Percentiles rank a stretch among this genome's conserved stretches.
phyloP scores from a whole-genome alignment of 208 protist species.

The Leishmania martiniquensis region DNA sequence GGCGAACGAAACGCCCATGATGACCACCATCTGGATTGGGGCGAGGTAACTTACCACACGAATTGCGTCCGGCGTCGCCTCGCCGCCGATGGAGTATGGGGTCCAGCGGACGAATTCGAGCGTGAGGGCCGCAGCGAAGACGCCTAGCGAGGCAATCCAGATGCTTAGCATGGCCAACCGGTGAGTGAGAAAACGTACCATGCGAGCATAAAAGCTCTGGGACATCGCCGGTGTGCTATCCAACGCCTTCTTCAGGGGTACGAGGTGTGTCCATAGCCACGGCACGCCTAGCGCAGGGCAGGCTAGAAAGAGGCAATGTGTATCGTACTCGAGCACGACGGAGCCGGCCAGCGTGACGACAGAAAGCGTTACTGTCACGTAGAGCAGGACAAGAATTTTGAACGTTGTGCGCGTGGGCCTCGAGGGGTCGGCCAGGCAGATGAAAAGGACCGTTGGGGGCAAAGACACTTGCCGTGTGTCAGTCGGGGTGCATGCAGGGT shows the following conservation, averaged over 20 bases:
- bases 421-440: neutral
- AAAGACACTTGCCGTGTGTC: too few relatives aligned
- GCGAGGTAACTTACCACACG: slow-evolving; percentile 31
- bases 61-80: slow-evolving; percentile 4
- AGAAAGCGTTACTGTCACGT: slow-evolving; percentile 27
- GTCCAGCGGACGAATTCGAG: slow-evolving; percentile 25
- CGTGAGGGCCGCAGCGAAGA: slow-evolving; percentile 32
- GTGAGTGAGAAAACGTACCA: slow-evolving; percentile 33
- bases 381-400: slow-evolving; percentile 29
- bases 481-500: too few relatives aligned
- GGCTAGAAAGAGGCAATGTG: slow-evolving; percentile 41
- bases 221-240: neutral
- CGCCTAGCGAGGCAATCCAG: slow-evolving; percentile 17
- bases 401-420: neutral
- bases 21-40: slow-evolving; percentile 24
- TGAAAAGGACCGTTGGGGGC: neutral
- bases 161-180: slow-evolving; percentile 19
- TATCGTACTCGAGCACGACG: slow-evolving; percentile 47
- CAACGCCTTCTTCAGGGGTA: slow-evolving; percentile 19
- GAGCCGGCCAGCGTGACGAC: slow-evolving; percentile 35
- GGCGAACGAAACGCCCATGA: slow-evolving; percentile 6
- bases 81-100: slow-evolving; percentile 8
- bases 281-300: slow-evolving; percentile 44
- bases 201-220: slow-evolving; percentile 12
- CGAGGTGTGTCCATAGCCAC: slow-evolving; percentile 33